Evolutionary conservation across 1,284 basidiomycete species (phyloP).

Genomic region (Caloboletus firmus): DNA sequence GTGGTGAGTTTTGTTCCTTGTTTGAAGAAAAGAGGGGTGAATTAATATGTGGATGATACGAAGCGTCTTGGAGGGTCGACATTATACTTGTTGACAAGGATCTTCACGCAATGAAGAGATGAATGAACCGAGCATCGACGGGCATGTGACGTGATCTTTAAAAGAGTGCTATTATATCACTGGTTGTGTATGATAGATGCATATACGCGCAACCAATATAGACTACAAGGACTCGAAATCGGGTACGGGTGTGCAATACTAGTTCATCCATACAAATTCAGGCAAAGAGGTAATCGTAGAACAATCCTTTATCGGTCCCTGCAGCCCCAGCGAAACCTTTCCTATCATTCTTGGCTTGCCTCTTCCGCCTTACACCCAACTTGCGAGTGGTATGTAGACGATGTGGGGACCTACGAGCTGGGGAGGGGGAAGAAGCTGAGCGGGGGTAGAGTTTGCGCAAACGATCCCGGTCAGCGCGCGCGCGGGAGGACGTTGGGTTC

Average conservation of each 20-base stretch:
- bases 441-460: slow-evolving; percentile 24
- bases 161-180: slow-evolving; percentile 6
- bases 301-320: slow-evolving; percentile 19
- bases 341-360: slow-evolving; percentile 18
- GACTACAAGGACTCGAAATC: background rate
- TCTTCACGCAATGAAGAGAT: slow-evolving; percentile 55
- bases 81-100: slow-evolving; percentile 58
- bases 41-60: slow-evolving; percentile 8
- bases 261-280: slow-evolving; percentile 21
- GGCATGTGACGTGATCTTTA: background rate
- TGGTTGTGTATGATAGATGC: slow-evolving; percentile 3
- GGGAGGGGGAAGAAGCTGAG: slow-evolving; percentile 45
- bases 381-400: slow-evolving; percentile 20
- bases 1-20: slow-evolving; percentile 41
- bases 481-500: slow-evolving; percentile 5
- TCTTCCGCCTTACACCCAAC: slow-evolving; percentile 9
- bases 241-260: no score
- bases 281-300: slow-evolving; percentile 45
- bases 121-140: background rate
- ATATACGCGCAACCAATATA: background rate
- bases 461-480: slow-evolving; percentile 20
- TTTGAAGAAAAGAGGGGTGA: background rate
- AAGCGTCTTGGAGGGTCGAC: slow-evolving; percentile 65
- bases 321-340: slow-evolving; percentile 19
- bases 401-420: slow-evolving; percentile 34